Percentiles rank a stretch among this genome's conserved stretches.
These are phyloP conservation scores for Phytophthora hibernalis DNA, from an alignment of 352 stramenopile genomes.

Conservation along the genomic window DNA sequence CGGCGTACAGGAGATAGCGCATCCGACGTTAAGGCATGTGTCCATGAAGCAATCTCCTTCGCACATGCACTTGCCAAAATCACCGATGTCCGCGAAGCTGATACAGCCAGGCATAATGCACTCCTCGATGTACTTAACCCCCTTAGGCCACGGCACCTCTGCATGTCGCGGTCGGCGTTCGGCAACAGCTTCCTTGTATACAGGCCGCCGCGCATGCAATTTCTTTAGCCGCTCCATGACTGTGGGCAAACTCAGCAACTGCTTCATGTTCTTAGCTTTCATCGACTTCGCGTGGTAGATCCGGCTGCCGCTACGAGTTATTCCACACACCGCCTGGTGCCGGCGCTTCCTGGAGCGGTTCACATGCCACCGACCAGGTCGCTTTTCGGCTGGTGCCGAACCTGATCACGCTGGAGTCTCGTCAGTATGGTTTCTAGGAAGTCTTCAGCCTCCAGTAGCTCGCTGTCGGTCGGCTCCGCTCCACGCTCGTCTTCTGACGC, in stretches of 20 bases:
- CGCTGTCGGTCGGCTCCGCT: neutral
- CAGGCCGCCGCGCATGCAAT: too few species aligned
- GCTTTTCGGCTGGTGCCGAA: slow-evolving; percentile 3
- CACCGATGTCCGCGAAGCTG: neutral
- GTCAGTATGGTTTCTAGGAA: neutral
- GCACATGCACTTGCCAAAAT: too few species aligned
- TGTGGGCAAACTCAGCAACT: neutral
- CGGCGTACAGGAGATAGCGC: too few species aligned
- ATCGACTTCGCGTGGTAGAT: neutral
- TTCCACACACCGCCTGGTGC: neutral
- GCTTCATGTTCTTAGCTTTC: neutral
- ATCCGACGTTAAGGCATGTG: too few species aligned
- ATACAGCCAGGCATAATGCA: neutral
- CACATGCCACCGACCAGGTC: neutral
- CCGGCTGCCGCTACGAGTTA: neutral
- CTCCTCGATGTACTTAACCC: neutral
- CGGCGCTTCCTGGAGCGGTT: neutral
- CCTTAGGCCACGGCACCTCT: neutral
- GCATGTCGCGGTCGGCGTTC: too few species aligned
- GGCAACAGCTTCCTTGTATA: too few species aligned
- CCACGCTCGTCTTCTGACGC: neutral
- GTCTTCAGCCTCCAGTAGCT: neutral
- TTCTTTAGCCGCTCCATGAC: neutral
- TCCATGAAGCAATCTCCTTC: too few species aligned
- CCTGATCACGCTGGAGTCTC: neutral